These are phyloP conservation scores for Rhizoclosmatium sp. DNA, from an alignment of 192 early-diverging fungal genomes.

Conservation along the genomic window DNA sequence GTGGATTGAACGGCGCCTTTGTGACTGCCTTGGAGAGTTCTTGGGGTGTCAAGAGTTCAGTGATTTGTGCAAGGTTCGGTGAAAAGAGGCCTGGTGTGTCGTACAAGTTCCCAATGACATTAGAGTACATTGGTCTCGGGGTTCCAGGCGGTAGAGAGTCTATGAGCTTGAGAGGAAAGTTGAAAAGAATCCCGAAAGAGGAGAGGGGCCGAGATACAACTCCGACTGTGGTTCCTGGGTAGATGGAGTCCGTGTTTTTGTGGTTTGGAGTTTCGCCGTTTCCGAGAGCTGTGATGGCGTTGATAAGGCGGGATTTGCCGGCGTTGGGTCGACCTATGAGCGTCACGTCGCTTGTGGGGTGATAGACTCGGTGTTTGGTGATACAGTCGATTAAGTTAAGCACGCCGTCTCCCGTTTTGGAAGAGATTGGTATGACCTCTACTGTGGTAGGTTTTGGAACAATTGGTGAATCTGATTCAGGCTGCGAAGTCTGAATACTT, in stretches of 20 bases:
- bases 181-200: constrained; percentile 14
- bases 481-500: too few relatives aligned
- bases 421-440: neutral
- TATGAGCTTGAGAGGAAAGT: neutral
- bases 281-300: neutral
- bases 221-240: constrained; percentile 23
- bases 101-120: neutral
- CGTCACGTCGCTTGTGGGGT: neutral
- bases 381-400: constrained; percentile 9
- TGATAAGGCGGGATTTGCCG: constrained; percentile 23
- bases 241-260: neutral
- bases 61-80: constrained; percentile 7
- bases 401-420: constrained; percentile 13
- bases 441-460: neutral
- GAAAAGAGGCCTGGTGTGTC: constrained; percentile 32
- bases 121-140: neutral
- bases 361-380: neutral
- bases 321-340: constrained; percentile 30
- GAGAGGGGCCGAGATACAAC: neutral
- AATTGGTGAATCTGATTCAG: too few relatives aligned
- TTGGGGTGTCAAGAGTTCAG: neutral
- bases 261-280: neutral
- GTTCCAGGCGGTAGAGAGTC: neutral
- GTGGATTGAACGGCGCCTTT: neutral
- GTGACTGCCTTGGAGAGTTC: neutral